Evolutionary conservation across 148 eudicot species (phyloP).

Genomic region (Silene latifolia): DNA sequence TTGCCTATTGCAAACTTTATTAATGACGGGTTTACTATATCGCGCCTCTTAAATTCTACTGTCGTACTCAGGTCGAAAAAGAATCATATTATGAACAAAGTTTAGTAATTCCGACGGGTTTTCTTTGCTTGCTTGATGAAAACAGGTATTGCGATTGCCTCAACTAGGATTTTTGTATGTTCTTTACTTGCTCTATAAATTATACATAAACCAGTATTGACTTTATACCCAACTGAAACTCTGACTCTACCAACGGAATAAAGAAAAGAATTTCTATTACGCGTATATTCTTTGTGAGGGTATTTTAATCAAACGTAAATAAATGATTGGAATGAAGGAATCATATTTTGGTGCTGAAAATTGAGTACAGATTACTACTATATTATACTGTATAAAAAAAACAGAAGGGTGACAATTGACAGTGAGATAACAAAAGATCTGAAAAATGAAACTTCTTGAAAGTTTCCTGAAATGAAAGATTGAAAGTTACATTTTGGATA

Average conservation of each 20-base stretch:
- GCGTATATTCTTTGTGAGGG: too few species aligned
- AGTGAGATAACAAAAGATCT: not conserved
- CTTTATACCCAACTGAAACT: slow-evolving; percentile 8
- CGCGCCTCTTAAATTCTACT: too few species aligned
- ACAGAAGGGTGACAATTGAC: slow-evolving; percentile 8
- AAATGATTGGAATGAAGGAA: too few species aligned
- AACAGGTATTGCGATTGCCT: slow-evolving; percentile 39
- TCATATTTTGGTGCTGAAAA: not conserved
- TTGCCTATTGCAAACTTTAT: not conserved
- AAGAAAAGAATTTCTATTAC: slow-evolving; percentile 10
- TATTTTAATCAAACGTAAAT: too few species aligned
- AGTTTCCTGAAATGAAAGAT: slow-evolving; percentile 26
- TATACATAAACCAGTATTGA: too few species aligned
- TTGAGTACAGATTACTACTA: not conserved
- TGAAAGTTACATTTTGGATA: slow-evolving; percentile 23
- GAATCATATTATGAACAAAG: too few species aligned
- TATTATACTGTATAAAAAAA: not conserved
- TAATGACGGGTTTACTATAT: too few species aligned
- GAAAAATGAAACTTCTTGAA: slow-evolving; percentile 26
- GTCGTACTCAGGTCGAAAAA: too few species aligned
- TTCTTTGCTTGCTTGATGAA: slow-evolving; percentile 37
- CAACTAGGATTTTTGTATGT: slow-evolving; percentile 21
- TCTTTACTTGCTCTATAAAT: slow-evolving; percentile 28
- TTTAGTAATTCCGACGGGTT: slow-evolving; percentile 6
- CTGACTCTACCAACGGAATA: slow-evolving; percentile 16